phyloP scores from a whole-genome alignment of 768 basidiomycete species.

The Chalciporus piperatus region DNA sequence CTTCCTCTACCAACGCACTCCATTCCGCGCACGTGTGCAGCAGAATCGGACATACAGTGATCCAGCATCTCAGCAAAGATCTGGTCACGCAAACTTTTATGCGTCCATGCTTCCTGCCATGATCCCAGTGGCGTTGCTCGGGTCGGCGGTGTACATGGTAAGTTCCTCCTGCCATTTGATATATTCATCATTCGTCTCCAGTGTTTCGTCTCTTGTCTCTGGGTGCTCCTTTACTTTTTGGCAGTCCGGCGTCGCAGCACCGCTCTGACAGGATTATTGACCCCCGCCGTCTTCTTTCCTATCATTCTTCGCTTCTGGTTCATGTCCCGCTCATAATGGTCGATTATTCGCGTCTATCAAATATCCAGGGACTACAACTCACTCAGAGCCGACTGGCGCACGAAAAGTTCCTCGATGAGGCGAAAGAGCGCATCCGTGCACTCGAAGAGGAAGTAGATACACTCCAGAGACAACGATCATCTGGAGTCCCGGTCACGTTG shows the following conservation, averaged over 20 bases:
- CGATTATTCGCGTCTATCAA: constrained; percentile 4
- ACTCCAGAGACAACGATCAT: constrained; percentile 24
- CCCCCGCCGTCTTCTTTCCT: not conserved
- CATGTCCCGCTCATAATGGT: constrained; percentile 10
- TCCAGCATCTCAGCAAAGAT: constrained; percentile 24
- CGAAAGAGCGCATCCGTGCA: constrained; percentile 44
- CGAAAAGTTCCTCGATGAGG: constrained; percentile 68
- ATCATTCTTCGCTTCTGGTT: not conserved
- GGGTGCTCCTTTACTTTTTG: not conserved
- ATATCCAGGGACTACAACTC: constrained; percentile 60
- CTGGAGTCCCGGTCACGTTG: not conserved
- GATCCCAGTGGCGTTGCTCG: constrained; percentile 75
- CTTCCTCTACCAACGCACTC: not conserved
- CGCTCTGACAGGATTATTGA: not conserved
- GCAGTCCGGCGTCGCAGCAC: constrained; percentile 10
- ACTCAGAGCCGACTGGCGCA: constrained; percentile 61
- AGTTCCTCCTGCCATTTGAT: constrained; percentile 13
- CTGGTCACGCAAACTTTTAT: constrained; percentile 66
- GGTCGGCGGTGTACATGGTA: constrained; percentile 78
- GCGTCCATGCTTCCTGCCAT: constrained; percentile 68
- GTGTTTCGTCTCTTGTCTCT: not conserved
- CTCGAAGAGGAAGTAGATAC: constrained; percentile 60
- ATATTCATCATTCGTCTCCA: constrained; percentile 2
- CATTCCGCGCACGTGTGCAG: constrained; percentile 1
- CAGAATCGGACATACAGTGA: constrained; percentile 7